These are phyloP conservation scores for Coelastrella sp. DNA, from an alignment of 139 green algal species.

Conservation along the genomic window DNA sequence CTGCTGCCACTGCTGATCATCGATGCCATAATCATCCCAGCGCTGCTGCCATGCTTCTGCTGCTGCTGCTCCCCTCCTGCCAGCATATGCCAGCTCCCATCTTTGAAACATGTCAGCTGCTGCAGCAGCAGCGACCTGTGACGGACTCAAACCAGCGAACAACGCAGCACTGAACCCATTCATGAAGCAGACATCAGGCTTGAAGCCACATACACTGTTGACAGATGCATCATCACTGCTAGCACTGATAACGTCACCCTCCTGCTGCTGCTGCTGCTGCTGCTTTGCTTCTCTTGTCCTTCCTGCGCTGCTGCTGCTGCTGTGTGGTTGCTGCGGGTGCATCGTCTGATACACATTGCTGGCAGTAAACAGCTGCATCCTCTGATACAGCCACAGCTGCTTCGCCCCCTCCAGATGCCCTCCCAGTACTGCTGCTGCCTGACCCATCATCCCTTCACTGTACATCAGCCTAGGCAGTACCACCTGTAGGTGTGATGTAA, in stretches of 20 bases:
- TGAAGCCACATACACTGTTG: not conserved
- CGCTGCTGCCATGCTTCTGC: slow-evolving; percentile 42
- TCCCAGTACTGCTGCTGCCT: not conserved
- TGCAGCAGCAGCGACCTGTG: slow-evolving; percentile 15
- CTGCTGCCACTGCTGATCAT: slow-evolving; percentile 35
- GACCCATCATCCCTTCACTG: slow-evolving; percentile 29
- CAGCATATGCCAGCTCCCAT: slow-evolving; percentile 38
- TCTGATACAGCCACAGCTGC: slow-evolving; percentile 39
- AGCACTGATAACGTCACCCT: not conserved
- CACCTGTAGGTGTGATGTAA: slow-evolving; percentile 14
- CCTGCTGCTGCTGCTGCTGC: slow-evolving; percentile 22
- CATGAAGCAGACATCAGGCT: slow-evolving; percentile 5
- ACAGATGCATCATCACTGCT: too few species aligned
- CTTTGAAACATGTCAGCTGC: slow-evolving; percentile 41
- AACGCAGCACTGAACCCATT: slow-evolving; percentile 26
- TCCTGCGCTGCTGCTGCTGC: slow-evolving; percentile 29
- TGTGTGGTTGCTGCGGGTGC: slow-evolving; percentile 24
- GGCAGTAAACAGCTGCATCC: slow-evolving; percentile 25
- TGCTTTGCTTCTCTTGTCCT: not conserved
- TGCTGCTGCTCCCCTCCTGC: slow-evolving; percentile 14
- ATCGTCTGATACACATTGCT: slow-evolving; percentile 4
- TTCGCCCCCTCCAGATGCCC: slow-evolving; percentile 11
- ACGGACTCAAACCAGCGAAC: slow-evolving; percentile 17
- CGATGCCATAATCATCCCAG: slow-evolving; percentile 23
- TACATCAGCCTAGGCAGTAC: slow-evolving; percentile 43